Evolutionary conservation across 208 protist species (phyloP), one percentile per base, ranked within the genome.

Genomic region (Trypanosoma congolense): DNA sequence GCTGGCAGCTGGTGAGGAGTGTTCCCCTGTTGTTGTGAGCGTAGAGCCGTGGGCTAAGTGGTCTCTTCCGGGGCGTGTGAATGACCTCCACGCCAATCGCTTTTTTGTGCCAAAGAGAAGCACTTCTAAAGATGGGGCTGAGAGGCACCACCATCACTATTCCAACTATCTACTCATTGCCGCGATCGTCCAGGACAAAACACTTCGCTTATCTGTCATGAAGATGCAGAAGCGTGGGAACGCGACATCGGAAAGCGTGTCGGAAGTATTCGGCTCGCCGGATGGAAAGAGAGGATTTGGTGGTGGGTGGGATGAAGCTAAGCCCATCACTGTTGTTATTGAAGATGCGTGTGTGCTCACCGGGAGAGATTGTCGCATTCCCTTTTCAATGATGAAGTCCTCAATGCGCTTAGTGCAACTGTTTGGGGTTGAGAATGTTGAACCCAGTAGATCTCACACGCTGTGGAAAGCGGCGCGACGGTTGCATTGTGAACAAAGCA

Each of bases 371-470:
- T 66, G 73, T 25, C 65, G 65, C 6, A 75, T 90, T 41, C 70
- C 67, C 2, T 89, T 90, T 49, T 68, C 75, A 29, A 52, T 87
- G 1, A 73, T 90, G 51, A 54, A 73, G n/a, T 89, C 82, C 46
- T 93, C 87, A 12, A 69, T 93, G 64, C 77, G 87, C 4, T 51
- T 90, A 1, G 80, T 93, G 31, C 76, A 85, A 1, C 51, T 90
- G 21, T 93, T 85, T 58, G 87, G 74, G 0, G 65, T 84, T 35
- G 73, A 79, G 43, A 50, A 87, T 54, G 64, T 86, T 46, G 2
- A 44, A 21, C 42, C 73, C 22, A 44, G 41, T 26, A 43, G 26
- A 10, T 28, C 56, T 14, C 41, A 57, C 3, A 25, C 4, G 19
- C 8, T 45, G 16, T 69, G 62, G 62, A 48, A 46, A 43, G 26